Base-by-base conservation (phyloP, 176 grass and related monocot species). In the Rhynchospora tenuis region DNA sequence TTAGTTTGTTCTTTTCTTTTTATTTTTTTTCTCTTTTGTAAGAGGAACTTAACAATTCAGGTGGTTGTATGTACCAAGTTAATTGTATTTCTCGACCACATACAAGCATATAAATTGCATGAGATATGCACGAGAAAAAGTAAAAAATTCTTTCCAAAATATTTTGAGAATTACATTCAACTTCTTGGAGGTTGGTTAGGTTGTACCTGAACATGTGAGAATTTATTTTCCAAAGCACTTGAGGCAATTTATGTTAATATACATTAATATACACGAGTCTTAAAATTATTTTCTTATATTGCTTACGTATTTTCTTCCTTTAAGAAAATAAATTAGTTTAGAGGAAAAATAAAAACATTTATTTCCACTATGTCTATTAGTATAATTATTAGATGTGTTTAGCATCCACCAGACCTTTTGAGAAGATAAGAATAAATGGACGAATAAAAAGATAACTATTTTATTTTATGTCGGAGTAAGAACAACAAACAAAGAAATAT, bases 1-100 rank as follows among this genome's bases (percentile, higher is more conserved):
- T 77, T 77, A 77, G 13, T 55, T 76, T 54, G 47, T 68, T 69
- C 45, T 55, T 56, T 68, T 69, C 45, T 55, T 56, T 56, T 17
- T 52, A 54, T 26, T 26, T 3, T 28, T 61, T 61, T 9, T 61
- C 9, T n/a, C 26, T 7, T 31, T 75, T 7, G 23, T 75, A 29
- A 54, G 20, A 16, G 45, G 11, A 71, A 71, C 8, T 71, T 71
- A 71, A 71, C 67, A 42, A 68, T 4, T 44, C 9, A 68, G 15
- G 14, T 15, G 5, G 71, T 52, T 38, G 22, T 27, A 11, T 38
- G 65, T 43, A 68, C 19, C 16, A 5, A 68, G 31, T 4, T 45
- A 22, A 28, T 31, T 76, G 47, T 77, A 27, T 27, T 26, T 51
- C 20, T 26, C 15, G 11, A 74, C 20, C 19, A 24, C 33, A 38